Percentiles rank a stretch among this genome's conserved stretches.
Conservation (phyloP, 805 yeast species). For the Scheffersomyces ergatensis region DNA sequence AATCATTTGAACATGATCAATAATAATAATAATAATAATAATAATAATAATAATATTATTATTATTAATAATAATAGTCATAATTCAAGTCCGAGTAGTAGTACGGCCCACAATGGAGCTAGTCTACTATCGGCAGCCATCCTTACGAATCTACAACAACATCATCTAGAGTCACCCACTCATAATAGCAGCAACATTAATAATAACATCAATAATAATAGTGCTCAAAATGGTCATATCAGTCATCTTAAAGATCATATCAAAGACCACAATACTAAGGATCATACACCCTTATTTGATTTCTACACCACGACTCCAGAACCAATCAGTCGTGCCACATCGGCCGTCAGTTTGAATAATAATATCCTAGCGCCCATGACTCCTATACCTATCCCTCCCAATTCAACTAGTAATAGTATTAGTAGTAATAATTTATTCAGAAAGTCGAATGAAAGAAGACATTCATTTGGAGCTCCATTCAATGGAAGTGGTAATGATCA, state of each 20-base stretch:
- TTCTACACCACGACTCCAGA: conserved; percentile 1
- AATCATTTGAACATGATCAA: not conserved
- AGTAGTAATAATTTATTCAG: not conserved
- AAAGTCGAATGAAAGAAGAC: not conserved
- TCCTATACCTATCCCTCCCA: not conserved
- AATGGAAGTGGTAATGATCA: too few species aligned
- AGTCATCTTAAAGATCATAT: too few species aligned
- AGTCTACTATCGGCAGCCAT: not conserved
- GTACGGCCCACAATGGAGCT: not conserved
- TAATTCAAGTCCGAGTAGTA: not conserved
- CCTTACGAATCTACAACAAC: not conserved
- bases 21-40: not conserved
- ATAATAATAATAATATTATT: not conserved
- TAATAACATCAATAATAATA: too few species aligned
- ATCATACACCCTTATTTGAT: not conserved
- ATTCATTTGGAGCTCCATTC: not conserved
- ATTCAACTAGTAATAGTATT: not conserved
- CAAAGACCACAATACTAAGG: not conserved
- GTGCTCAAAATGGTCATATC: too few species aligned
- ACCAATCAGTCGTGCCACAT: not conserved
- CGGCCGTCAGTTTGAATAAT: not conserved
- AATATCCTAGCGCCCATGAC: not conserved
- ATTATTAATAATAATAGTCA: not conserved
- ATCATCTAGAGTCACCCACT: not conserved
- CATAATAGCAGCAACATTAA: too few species aligned